Evolutionary conservation across 495 filamentous ascomycete species (phyloP), one percentile per base, ranked within the genome.

Genomic region (Talaromyces borbonicus): DNA sequence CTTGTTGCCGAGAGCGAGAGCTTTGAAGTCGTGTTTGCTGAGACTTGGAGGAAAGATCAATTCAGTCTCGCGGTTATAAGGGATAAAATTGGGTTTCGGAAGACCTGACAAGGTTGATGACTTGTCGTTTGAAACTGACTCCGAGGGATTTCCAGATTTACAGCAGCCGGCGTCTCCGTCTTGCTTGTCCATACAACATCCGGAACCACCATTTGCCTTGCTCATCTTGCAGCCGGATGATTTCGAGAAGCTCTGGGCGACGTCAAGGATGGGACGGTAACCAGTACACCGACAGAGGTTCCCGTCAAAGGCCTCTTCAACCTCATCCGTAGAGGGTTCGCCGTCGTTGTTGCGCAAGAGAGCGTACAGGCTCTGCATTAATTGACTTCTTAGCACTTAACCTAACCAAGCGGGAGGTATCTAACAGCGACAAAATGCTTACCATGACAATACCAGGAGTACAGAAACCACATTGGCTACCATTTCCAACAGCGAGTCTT

Each of bases 401-500:
- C 5, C 6, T 1, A 8, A 22, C 8, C 14, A n/a, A 38, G 22
- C 11, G 16, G 8, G 35, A 9, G 16, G 22, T 38, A 38, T 11
- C 5, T 20, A 1, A 8, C 4, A 32, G 30, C 11, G 30, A 18
- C 1, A 36, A 11, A 38, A 11, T 29, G 25, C 65, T 15, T 58
- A 78, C 77, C 92, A 98, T 97, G 43, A 96, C 90, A 61, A 98
- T 98, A 7, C 92, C 92, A 3, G 90, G 92, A 5, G 92, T 97
- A 57, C 92, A 98, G 58, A 98, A 98, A 6, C 82, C 80, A 57
- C 80, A 84, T 45, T 81, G 78, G 48, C 72, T 76, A 5, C 76
- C 77, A 61, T 73, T 78, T 5, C 69, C 67, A 47, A 62, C 57
- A 16, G 89, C 89, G 49, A 98, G 84, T 35, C 92, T 78, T 65